Evolutionary conservation across 2,329 filamentous ascomycete species (phyloP).

Genomic region (Aphanoascus verrucosus): DNA sequence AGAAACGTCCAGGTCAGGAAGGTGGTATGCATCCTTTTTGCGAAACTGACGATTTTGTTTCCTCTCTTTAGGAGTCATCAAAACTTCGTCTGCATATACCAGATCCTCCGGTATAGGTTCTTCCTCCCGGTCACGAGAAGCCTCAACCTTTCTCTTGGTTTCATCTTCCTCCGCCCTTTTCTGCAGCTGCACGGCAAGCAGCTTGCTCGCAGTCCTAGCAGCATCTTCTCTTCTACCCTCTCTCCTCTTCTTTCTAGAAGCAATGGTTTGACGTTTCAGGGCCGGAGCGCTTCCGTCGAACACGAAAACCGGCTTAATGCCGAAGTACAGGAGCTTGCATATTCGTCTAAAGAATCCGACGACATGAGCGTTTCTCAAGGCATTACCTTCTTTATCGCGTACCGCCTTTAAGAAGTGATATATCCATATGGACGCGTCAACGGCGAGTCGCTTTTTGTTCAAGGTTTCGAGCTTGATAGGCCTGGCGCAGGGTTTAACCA

Average conservation of each 20-base stretch:
- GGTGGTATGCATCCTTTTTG: slow-evolving; percentile 89
- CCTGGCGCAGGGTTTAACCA: slow-evolving; percentile 86
- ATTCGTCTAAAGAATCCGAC: slow-evolving; percentile 97
- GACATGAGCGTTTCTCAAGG: slow-evolving; percentile 86
- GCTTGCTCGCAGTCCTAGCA: slow-evolving; percentile 74
- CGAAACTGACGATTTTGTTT: slow-evolving; percentile 65
- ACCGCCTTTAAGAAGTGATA: slow-evolving; percentile 99
- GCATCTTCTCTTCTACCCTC: slow-evolving; percentile 92
- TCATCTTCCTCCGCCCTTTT: slow-evolving; percentile 76
- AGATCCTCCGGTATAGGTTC: slow-evolving; percentile 61
- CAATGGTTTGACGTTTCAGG: slow-evolving; percentile 84
- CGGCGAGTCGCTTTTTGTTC: slow-evolving; percentile 88
- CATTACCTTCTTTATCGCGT: slow-evolving; percentile 95
- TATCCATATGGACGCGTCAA: slow-evolving; percentile 99
- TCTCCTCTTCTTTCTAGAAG: slow-evolving; percentile 61
- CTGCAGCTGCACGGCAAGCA: slow-evolving; percentile 91
- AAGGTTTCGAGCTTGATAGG: slow-evolving; percentile 94
- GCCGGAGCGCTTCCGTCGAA: slow-evolving; percentile 91
- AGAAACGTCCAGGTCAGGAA: slow-evolving; percentile 70
- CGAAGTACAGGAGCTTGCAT: slow-evolving; percentile 93
- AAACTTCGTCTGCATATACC: slow-evolving; percentile 83
- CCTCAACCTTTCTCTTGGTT: slow-evolving; percentile 42
- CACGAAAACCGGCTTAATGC: slow-evolving; percentile 92
- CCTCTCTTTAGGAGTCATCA: slow-evolving; percentile 68
- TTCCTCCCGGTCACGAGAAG: slow-evolving; percentile 31